These are phyloP conservation scores for Melaleuca quinquenervia DNA, from an alignment of 345 rosid genomes.

Conservation along the genomic window DNA sequence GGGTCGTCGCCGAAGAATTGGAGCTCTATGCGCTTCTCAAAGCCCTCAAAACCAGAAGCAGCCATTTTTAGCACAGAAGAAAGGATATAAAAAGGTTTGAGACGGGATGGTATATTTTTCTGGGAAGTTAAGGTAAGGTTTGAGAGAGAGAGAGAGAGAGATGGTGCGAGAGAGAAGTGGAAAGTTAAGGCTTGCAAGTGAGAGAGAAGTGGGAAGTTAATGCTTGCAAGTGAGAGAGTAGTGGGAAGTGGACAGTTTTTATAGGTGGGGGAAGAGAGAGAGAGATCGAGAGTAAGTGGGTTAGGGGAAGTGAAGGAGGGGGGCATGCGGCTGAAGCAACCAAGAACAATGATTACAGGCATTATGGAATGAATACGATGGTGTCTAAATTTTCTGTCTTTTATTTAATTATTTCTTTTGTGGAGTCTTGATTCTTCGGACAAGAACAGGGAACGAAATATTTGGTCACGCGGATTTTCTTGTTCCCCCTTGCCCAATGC, in stretches of 20 bases:
- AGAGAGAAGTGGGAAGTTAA: background rate
- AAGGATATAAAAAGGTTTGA: background rate
- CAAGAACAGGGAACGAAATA: background rate
- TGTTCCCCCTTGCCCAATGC: background rate
- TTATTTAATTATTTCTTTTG: background rate
- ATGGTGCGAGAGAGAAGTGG: background rate
- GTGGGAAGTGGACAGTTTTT: constrained; percentile 5
- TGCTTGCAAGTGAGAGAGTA: constrained; percentile 4
- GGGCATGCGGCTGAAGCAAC: constrained; percentile 99
- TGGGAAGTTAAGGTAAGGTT: background rate
- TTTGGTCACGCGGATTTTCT: background rate
- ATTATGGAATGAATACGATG: constrained; percentile 72
- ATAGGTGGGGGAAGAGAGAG: constrained; percentile 20
- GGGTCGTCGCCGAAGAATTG: constrained; percentile 51
- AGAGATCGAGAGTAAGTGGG: constrained; percentile 9
- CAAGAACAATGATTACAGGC: constrained; percentile 91
- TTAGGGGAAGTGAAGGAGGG: constrained; percentile 6
- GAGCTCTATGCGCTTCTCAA: constrained; percentile 91
- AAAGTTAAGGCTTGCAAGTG: background rate
- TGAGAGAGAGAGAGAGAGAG: background rate
- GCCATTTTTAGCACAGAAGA: constrained; percentile 33
- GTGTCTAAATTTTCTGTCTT: constrained; percentile 8
- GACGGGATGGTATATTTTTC: background rate
- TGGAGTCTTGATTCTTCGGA: background rate
- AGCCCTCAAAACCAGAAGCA: constrained; percentile 85